Base-by-base conservation (phyloP, 2,329 filamentous ascomycete genomes). In the Pestalotiopsis sp. region DNA sequence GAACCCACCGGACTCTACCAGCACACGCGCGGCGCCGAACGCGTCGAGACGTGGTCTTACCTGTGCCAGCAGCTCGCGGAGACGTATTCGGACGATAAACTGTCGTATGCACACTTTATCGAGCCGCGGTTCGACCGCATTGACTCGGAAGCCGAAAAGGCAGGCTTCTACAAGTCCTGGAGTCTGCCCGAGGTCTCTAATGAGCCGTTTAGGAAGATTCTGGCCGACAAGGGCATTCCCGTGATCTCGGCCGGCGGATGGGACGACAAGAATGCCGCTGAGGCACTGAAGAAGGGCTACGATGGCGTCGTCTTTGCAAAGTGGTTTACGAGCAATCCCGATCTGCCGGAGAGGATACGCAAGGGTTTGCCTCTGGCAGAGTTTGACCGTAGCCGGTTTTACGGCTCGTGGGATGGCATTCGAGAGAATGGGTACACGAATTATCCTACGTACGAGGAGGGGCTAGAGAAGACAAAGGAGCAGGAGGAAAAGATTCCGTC, bases 71-170 rank as follows among this genome's bases (percentile, higher is more conserved):
- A 80, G 71, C 82, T 84, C 20, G 76, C 76, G 1, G 45, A 62
- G 12, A 72, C 71, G 11, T 71, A 81, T 9, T 72, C 76, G 4
- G 65, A 74, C 13, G 71, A 78, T 17, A 68, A 73, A 66, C 72
- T 85, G 39, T 82, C 82, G 0, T 86, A 86, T 68, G 80, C 85
- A n/a, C 83, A 81, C 73, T 82, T 85, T 56, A 81, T 86, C 67
- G 84, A 85, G 74, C 84, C 84, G 74, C 76, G 83, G 13, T 84
- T 78, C 72, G 83, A 86, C 67, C 83, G 84, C 74, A 80, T 85
- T 64, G 68, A 68, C 63, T 69, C 68, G 2, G 71, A 80, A 66
- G 77, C 76, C 17, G 81, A 82, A 69, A 71, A 78, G 68, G 75
- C 81, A 39, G 78, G 79, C 23, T 78, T 83, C 20, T 72, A 78